These are phyloP conservation scores for Saccharomycopsis olivae DNA, from an alignment of 805 yeast genomes.

Conservation along the genomic window DNA sequence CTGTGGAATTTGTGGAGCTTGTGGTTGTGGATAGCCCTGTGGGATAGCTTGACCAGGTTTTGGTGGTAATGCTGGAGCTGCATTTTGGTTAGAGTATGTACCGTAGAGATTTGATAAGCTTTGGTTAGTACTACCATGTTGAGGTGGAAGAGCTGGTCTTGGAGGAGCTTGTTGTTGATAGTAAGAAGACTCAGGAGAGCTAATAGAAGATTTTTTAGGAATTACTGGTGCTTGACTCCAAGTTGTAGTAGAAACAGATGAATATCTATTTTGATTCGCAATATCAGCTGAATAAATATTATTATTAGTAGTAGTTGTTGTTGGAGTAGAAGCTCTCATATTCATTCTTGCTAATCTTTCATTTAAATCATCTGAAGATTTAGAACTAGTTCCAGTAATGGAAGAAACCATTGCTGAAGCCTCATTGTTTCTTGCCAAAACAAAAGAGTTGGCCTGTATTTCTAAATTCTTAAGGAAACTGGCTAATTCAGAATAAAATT, in stretches of 20 bases:
- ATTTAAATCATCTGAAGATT: slow-evolving; percentile 10
- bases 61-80: slow-evolving; percentile 13
- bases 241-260: slow-evolving; percentile 12
- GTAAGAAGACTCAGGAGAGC: slow-evolving; percentile 7
- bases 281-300: slow-evolving; percentile 20
- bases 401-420: slow-evolving; percentile 18
- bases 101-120: neutral
- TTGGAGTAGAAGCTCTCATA: slow-evolving; percentile 9
- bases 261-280: slow-evolving; percentile 21
- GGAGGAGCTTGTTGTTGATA: slow-evolving; percentile 2
- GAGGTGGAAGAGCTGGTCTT: slow-evolving; percentile 9
- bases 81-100: neutral
- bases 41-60: neutral
- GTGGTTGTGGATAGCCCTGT: slow-evolving; percentile 5
- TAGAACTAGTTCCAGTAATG: neutral
- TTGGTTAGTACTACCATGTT: neutral
- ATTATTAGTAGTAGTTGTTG: slow-evolving; percentile 11
- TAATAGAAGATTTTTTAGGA: slow-evolving; percentile 10
- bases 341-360: slow-evolving; percentile 20
- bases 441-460: slow-evolving; percentile 20
- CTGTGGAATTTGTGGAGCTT: slow-evolving; percentile 19
- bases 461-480: slow-evolving; percentile 21
- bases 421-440: slow-evolving; percentile 21
- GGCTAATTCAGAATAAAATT: slow-evolving; percentile 45
- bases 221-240: slow-evolving; percentile 13